Evolutionary conservation across 768 basidiomycete species (phyloP).

Genomic region (Dioszegia hungarica): DNA sequence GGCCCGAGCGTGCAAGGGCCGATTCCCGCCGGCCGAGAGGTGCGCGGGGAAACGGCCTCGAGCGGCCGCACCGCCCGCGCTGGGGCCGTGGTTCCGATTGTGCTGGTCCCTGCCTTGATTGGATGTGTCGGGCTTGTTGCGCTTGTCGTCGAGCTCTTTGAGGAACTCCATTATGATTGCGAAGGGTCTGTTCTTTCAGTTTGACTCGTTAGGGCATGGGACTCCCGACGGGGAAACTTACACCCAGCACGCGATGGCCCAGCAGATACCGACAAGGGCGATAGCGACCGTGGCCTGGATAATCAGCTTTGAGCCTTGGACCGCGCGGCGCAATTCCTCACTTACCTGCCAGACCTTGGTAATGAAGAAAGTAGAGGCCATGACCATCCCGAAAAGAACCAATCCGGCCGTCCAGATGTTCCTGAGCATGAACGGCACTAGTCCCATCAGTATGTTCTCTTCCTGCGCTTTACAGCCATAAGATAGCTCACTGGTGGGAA

Average conservation of each 20-base stretch:
- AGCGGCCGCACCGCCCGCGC: too few species aligned
- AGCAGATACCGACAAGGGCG: conserved; percentile 81
- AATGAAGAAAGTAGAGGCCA: conserved; percentile 79
- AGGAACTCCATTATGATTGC: conserved; percentile 95
- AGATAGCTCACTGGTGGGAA: conserved; percentile 64
- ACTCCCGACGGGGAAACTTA: conserved; percentile 16
- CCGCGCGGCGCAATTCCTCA: neutral
- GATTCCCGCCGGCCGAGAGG: conserved; percentile 40
- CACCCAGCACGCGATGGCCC: conserved; percentile 98
- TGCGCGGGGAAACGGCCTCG: too few species aligned
- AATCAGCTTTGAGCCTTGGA: neutral
- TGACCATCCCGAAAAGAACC: conserved; percentile 70
- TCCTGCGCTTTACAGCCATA: too few species aligned
- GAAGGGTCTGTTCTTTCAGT: conserved; percentile 57
- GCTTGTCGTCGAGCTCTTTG: conserved; percentile 62
- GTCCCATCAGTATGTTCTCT: neutral
- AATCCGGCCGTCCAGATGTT: conserved; percentile 92
- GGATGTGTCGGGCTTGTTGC: neutral
- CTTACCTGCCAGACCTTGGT: conserved; percentile 66
- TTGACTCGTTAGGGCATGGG: too few species aligned
- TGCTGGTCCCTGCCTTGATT: neutral
- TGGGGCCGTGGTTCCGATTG: neutral
- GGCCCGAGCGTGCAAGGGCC: conserved; percentile 46
- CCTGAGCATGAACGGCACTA: conserved; percentile 79
- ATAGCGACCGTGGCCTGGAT: conserved; percentile 72